Base-by-base conservation (phyloP, 192 early-diverging fungal species). In the Cladochytrium replicatum region DNA sequence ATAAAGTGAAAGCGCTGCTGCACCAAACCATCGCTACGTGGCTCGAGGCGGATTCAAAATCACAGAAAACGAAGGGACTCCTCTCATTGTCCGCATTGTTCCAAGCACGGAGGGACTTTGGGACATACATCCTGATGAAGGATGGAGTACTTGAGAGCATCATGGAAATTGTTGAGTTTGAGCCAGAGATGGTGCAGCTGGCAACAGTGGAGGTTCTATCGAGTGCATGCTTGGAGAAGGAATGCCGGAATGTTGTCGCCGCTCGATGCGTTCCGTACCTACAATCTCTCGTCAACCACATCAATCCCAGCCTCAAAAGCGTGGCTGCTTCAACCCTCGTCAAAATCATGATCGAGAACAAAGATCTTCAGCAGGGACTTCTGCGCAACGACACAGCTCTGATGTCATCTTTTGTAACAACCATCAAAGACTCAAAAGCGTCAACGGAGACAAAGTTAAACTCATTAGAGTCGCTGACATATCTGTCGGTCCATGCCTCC, bases 391-490 rank as follows among this genome's bases (percentile, higher is more conserved):
- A 58, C 28, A 2, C 47, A 1, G 59, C 55, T 4, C 51, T 68
- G 9, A 58, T 80, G 9, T 71, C 68, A 29, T 51, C 71, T 15
- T 81, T 88, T 51, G 70, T 68, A 22, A 49, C 47, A 11, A 57
- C 69, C n/a, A 44, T 87, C 5, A 71, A 71, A 21, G 50, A 65
- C 22, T 44, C 55, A 19, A 48, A 63, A 22, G 44, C 54, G 0
- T 56, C 38, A 19, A 31, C 41, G 0, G 50, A 51, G 7, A 64
- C 72, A 4, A 53, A 70, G 6, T 38, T 71, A 21, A 69, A 73
- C 29, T 84, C 83, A 4, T 64, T 85, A 1, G 93, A 97, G 60
- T 82, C 85, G 1, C 64, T 97, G 4, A 82, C 86, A 6, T 97
- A 91, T 50, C 66, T 91, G 17, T 80, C 81, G 37, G 67, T 88